A percentile compares a stretch with the other conserved stretches of the same genome.
Conservation (phyloP, 345 rosid species). For the Citrus hindsii region DNA sequence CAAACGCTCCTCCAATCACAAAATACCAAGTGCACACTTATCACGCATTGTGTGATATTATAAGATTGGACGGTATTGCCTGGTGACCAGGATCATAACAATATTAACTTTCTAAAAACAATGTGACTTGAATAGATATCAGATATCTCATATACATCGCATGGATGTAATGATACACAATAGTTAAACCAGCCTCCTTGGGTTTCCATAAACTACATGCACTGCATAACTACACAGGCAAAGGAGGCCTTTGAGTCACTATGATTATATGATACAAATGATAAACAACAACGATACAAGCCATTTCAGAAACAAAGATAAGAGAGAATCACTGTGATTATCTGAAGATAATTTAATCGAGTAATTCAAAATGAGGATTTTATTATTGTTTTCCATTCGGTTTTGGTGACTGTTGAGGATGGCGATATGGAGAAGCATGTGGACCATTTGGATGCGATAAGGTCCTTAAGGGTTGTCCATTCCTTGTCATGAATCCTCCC, state of each 20-base stretch:
- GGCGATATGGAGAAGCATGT: constrained; percentile 57
- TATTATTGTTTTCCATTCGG: constrained; percentile 51
- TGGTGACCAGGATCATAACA: neutral
- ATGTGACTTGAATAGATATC: neutral
- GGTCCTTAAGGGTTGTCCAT: constrained; percentile 70
- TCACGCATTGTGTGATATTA: neutral
- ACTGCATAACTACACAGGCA: neutral
- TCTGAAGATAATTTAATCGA: neutral
- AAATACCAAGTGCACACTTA: neutral
- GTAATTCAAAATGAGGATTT: neutral
- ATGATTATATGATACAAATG: neutral
- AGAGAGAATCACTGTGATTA: neutral
- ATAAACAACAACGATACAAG: neutral
- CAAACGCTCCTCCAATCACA: neutral
- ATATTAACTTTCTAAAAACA: neutral
- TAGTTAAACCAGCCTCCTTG: constrained; percentile 7
- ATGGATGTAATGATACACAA: constrained; percentile 7
- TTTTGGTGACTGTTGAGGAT: constrained; percentile 59
- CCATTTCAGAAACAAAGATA: neutral
- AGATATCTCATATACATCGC: neutral
- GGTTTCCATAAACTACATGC: neutral
- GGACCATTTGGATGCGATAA: constrained; percentile 52
- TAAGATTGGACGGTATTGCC: neutral
- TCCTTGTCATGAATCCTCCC: constrained; percentile 63
- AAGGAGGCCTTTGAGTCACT: constrained; percentile 1